Evolutionary conservation across 768 basidiomycete genomes (phyloP), one percentile per base, ranked within the genome.

Genomic region (Daedaleopsis nitida): DNA sequence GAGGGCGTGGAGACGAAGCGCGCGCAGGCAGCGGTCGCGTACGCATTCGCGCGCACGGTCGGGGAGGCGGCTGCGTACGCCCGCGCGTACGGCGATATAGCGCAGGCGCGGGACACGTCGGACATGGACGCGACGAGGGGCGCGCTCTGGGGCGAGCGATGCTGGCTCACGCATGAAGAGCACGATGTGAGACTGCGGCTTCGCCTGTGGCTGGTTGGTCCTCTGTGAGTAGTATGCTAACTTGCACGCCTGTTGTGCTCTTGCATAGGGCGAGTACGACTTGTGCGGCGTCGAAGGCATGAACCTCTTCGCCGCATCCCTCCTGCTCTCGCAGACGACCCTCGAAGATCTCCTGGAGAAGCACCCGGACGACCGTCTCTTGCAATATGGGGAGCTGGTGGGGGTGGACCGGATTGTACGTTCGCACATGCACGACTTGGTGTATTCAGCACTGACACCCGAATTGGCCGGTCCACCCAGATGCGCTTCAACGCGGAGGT

Each of bases 261-360:
- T 32, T 32, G 27, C 27, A 32, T 68, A 91, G 89, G 84, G 85
- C 38, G 90, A 92, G 63, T 75, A 76, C 27, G 79, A 84, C 64
- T 74, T 93, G 51, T 81, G 83, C 0, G 69, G 72, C 1, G 76
- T 84, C 10, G 74, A 78, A 6, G 86, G 88, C 16, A 86, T 92
- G 83, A 92, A 92, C 59, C 73, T 77, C 7, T 89, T 91, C 68
- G 84, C 85, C 1, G 85, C 91, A 7, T 79, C 82, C n/a, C 73
- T 87, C 4, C 80, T 92, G 58, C 73, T 91, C 2, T 83, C 79
- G 55, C 80, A 84, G 59, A 76, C 78, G 8, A 74, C 78, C 5
- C 66, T 89, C 7, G 80, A 86, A 16, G 78, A 83, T 4, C 84
- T 91, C 66, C 66, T 92, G 24, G 77, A 82, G 14, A 71, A 81